Evolutionary conservation across 495 filamentous ascomycete genomes (phyloP).

Genomic region (Hypoxylon fuscum): DNA sequence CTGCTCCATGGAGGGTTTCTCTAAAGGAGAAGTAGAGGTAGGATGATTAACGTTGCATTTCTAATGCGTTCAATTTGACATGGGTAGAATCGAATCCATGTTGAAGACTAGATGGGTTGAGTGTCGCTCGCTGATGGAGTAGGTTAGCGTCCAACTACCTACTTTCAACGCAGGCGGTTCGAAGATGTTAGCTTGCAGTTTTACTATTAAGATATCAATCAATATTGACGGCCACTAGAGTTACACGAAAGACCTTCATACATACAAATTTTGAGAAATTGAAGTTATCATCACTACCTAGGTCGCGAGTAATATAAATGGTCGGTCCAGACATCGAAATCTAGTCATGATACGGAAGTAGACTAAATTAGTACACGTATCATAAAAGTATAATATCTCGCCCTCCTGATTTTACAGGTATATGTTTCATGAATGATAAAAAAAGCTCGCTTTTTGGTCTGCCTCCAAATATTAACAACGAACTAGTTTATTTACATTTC

Average conservation of each 20-base stretch:
- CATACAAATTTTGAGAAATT: too few relatives aligned
- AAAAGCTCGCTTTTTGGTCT: constrained; percentile 3
- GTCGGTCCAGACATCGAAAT: constrained; percentile 2
- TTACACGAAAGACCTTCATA: too few relatives aligned
- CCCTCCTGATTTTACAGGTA: constrained; percentile 2
- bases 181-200: background rate
- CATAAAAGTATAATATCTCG: too few relatives aligned
- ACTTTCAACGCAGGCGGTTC: background rate
- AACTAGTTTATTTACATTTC: constrained; percentile 30
- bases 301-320: background rate
- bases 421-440: background rate
- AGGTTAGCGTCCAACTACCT: background rate
- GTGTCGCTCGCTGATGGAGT: background rate
- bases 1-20: background rate
- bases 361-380: too few relatives aligned
- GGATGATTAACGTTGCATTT: constrained; percentile 2
- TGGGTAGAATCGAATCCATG: too few relatives aligned
- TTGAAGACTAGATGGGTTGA: too few relatives aligned
- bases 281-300: background rate
- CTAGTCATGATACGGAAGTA: too few relatives aligned
- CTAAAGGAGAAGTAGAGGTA: background rate
- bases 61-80: too few relatives aligned
- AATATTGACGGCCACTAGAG: background rate
- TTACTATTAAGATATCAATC: constrained; percentile 4
- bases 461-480: constrained; percentile 7